Base-by-base conservation (phyloP, 116 monocot genomes). In the Thalassia testudinum region DNA sequence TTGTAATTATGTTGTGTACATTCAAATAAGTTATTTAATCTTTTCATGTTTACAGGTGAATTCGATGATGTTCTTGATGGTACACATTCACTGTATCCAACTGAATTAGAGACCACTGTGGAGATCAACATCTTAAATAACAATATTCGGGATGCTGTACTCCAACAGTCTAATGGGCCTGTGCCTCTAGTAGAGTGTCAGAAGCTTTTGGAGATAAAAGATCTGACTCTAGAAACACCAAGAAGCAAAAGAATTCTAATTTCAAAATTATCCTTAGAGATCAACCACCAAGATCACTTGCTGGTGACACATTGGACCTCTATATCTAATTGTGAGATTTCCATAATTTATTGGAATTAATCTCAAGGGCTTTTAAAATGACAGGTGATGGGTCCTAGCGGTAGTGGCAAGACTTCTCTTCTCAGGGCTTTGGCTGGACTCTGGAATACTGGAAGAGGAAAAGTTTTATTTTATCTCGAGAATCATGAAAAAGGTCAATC, bases 11-110 rank as follows among this genome's bases (percentile, higher is more conserved):
- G 30, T 34, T 10, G 10, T 34, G 10, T 10, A 10, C 10, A 34
- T 34, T 4, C 15, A 13, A 45, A 45, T 45, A n/a, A 45, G 2
- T 16, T 45, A 2, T 45, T 45, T 45, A 10, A 53, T 27, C 16
- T 17, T 53, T 17, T 53, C 18, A 27, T 53, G 13, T 63, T 59
- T 64, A 50, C 69, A 97, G 97, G 89, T 62, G 97, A 97, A 52
- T 97, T 97, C 69, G 90, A 97, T 78, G 97, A 88, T 78, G 24
- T 85, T 76, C 67, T 97, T 55, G 97, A 89, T 77, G 84, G 70
- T 47, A 75, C 2, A 42, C 45, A 64, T 49, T 59, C 67, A 23
- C 67, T 69, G n/a, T 47, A 42, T 18, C 27, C 60, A 58, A 62
- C 52, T 0, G 54, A 66, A 60, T 47, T 60, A 48, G 62, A 74